Evolutionary conservation across 495 filamentous ascomycete genomes (phyloP).

Genomic region (Viridothelium virens): DNA sequence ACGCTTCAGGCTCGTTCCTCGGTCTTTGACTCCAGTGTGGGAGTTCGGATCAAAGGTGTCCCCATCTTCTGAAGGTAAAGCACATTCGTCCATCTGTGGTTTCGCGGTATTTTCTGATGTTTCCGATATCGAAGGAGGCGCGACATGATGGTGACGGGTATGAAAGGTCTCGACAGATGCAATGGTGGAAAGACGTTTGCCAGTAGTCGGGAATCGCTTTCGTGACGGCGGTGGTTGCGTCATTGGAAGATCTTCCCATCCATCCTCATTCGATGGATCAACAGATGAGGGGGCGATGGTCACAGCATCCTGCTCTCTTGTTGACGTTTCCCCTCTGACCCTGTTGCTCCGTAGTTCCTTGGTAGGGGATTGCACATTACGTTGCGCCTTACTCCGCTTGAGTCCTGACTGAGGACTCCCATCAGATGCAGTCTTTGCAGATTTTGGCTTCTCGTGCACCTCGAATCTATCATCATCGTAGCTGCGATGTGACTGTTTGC

Average conservation of each 20-base stretch:
- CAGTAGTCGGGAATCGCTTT: conserved; percentile 30
- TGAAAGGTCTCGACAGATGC: conserved; percentile 34
- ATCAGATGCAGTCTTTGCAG: conserved; percentile 11
- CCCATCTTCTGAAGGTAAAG: conserved; percentile 22
- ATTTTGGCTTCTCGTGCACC: neutral
- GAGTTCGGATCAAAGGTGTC: conserved; percentile 24
- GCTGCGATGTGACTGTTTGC: conserved; percentile 6
- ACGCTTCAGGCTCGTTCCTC: conserved; percentile 52
- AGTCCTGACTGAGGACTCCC: conserved; percentile 22
- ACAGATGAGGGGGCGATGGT: conserved; percentile 29
- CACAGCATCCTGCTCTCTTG: conserved; percentile 16
- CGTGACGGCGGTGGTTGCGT: conserved; percentile 18
- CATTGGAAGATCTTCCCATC: conserved; percentile 12
- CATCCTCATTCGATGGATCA: conserved; percentile 22
- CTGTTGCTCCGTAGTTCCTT: conserved; percentile 20
- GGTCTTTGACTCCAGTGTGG: conserved; percentile 22
- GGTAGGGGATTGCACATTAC: conserved; percentile 29
- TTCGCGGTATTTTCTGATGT: conserved; percentile 24
- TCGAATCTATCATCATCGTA: conserved; percentile 11
- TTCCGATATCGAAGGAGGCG: conserved; percentile 24
- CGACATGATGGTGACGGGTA: conserved; percentile 21
- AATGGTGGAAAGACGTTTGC: conserved; percentile 35
- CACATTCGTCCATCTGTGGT: conserved; percentile 7
- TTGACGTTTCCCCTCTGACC: neutral
- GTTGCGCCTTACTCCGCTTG: conserved; percentile 29